Conservation (phyloP, 2,329 filamentous ascomycete genomes). For the Beauveria medogensis region DNA sequence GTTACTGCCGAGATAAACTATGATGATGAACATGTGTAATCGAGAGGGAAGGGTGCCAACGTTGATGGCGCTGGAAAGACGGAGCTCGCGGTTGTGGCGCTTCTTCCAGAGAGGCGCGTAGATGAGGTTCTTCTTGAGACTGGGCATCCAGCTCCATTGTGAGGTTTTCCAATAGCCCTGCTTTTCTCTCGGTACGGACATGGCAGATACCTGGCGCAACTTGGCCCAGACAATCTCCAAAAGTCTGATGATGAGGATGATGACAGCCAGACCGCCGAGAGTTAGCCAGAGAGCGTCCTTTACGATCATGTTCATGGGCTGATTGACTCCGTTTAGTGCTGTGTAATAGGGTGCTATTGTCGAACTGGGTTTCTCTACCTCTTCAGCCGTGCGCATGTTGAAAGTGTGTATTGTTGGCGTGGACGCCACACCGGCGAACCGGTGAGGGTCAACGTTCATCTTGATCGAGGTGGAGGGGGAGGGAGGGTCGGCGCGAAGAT, state of each 20-base stretch:
- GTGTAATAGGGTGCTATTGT: constrained; percentile 50
- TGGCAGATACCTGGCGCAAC: constrained; percentile 50
- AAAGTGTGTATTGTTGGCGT: constrained; percentile 24
- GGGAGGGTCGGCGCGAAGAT: constrained; percentile 3
- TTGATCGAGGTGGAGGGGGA: background rate
- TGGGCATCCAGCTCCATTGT: constrained; percentile 53
- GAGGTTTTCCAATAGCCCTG: constrained; percentile 53
- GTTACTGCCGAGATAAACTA: constrained; percentile 52
- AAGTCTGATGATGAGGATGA: constrained; percentile 46
- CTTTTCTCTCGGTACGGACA: constrained; percentile 42
- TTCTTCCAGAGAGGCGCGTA: constrained; percentile 57
- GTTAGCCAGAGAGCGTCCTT: constrained; percentile 53
- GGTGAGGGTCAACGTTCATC: constrained; percentile 23
- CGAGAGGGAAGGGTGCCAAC: constrained; percentile 57
- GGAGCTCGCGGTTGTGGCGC: constrained; percentile 60
- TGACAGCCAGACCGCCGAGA: constrained; percentile 46
- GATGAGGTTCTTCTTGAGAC: constrained; percentile 51
- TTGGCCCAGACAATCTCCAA: constrained; percentile 46
- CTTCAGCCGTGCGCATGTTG: constrained; percentile 16
- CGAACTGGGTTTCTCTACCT: constrained; percentile 28
- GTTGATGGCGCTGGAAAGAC: constrained; percentile 51
- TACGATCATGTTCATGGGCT: constrained; percentile 48
- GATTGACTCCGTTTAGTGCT: constrained; percentile 52
- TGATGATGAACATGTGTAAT: constrained; percentile 50
- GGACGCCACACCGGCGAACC: constrained; percentile 20